phyloP scores from a whole-genome alignment of 78 protist species.

The Paratrimastix pyriformis region DNA sequence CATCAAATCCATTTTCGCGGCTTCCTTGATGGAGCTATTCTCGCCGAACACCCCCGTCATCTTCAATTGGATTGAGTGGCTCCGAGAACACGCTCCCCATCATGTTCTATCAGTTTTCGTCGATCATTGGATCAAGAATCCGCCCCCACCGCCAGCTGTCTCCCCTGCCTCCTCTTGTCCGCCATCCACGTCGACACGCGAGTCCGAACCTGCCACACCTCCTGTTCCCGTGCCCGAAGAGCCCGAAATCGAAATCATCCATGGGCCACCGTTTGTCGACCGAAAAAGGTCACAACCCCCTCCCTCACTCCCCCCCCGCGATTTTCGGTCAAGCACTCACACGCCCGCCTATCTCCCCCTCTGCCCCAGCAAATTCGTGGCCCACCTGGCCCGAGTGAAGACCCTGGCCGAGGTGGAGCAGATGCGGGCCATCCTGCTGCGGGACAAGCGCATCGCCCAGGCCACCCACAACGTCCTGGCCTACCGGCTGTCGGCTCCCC shows the following conservation, averaged over 20 bases:
- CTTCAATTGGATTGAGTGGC: no score
- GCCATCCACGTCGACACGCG: no score
- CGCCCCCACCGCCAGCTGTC: no score
- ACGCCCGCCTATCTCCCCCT: no score
- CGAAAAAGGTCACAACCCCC: neutral
- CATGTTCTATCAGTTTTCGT: no score
- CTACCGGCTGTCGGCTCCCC: neutral
- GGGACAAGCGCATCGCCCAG: neutral
- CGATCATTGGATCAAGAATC: no score
- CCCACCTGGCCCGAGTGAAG: neutral
- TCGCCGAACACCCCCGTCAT: no score
- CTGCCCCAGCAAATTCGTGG: neutral
- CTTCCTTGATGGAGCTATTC: no score
- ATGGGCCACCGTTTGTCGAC: neutral
- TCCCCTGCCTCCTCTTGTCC: no score
- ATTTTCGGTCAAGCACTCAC: neutral
- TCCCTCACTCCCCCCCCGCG: neutral
- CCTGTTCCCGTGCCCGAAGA: neutral
- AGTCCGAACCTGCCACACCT: neutral
- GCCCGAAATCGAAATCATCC: neutral
- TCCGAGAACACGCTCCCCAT: no score
- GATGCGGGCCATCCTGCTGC: neutral
- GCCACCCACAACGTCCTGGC: conserved; percentile 18
- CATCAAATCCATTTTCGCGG: no score
- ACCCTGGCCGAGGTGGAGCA: neutral